Evolutionary conservation across 2,329 filamentous ascomycete genomes (phyloP).

Genomic region (Trichoderma aggressivum): DNA sequence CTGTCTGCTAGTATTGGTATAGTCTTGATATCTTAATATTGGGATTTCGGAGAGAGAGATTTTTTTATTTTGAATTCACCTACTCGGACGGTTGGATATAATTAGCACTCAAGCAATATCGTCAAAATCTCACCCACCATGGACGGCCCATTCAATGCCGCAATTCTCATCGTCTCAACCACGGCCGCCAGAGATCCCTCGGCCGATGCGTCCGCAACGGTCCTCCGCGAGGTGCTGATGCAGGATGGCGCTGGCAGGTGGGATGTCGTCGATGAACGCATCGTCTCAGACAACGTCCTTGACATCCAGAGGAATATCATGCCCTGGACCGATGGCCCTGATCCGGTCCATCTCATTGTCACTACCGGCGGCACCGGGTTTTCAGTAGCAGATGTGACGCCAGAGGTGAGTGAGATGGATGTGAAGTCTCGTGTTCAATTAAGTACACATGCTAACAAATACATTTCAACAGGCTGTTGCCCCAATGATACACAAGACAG

Average conservation of each 20-base stretch:
- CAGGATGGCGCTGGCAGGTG: constrained; percentile 67
- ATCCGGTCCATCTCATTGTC: constrained; percentile 69
- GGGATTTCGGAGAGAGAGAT: too few species aligned
- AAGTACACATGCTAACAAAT: background rate
- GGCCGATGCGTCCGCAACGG: constrained; percentile 68
- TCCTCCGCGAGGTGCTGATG: constrained; percentile 66
- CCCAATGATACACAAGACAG: constrained; percentile 76
- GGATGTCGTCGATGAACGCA: constrained; percentile 64
- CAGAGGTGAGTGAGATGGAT: constrained; percentile 60
- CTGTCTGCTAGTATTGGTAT: background rate
- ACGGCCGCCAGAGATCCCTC: constrained; percentile 78
- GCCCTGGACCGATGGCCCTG: constrained; percentile 66
- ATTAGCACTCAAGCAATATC: background rate
- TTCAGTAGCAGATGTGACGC: constrained; percentile 77
- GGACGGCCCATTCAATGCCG: constrained; percentile 57
- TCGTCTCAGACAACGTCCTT: constrained; percentile 72
- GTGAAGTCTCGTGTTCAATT: background rate
- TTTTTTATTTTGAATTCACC: background rate
- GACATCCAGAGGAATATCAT: constrained; percentile 73
- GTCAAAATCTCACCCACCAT: background rate
- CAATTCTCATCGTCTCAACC: constrained; percentile 84
- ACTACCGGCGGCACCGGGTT: constrained; percentile 95
- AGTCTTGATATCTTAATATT: background rate
- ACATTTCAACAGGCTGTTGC: constrained; percentile 62
- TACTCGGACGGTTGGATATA: background rate